Percentiles rank a stretch among this genome's conserved stretches.
Evolutionary conservation across 257 asterid species (phyloP).

Genomic region (Pogostemon cablin): DNA sequence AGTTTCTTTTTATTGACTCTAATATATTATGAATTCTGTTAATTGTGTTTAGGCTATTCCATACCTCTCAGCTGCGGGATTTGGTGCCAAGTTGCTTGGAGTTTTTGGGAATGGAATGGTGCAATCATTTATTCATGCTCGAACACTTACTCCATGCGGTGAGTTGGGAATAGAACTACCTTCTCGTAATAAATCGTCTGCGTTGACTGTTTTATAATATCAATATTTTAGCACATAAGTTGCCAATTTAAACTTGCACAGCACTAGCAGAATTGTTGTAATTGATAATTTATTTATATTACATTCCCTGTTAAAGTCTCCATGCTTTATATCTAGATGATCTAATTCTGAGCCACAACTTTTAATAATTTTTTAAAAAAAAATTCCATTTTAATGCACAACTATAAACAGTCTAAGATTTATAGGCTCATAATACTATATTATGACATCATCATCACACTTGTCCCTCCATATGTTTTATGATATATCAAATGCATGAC

Average conservation of each 20-base stretch:
- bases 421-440: background rate
- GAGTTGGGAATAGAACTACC: slow-evolving; percentile 31
- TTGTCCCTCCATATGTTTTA: background rate
- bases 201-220: slow-evolving; percentile 2
- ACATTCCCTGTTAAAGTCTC: background rate
- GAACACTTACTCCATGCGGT: slow-evolving; percentile 86
- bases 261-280: background rate
- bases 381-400: background rate
- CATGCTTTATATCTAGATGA: too few relatives aligned
- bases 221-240: background rate
- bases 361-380: too few relatives aligned
- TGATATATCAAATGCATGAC: background rate
- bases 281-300: background rate
- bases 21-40: slow-evolving; percentile 14
- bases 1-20: slow-evolving; percentile 17
- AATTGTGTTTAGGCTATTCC: slow-evolving; percentile 75
- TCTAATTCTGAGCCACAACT: too few relatives aligned
- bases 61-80: slow-evolving; percentile 93
- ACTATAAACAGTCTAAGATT: background rate
- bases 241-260: background rate
- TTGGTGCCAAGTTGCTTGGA: slow-evolving; percentile 97
- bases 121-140: slow-evolving; percentile 91
- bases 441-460: background rate
- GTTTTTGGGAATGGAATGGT: slow-evolving; percentile 98
- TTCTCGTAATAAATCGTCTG: slow-evolving; percentile 20